Evolutionary conservation across 768 basidiomycete species (phyloP).

Genomic region (Tubosaeta sp.): DNA sequence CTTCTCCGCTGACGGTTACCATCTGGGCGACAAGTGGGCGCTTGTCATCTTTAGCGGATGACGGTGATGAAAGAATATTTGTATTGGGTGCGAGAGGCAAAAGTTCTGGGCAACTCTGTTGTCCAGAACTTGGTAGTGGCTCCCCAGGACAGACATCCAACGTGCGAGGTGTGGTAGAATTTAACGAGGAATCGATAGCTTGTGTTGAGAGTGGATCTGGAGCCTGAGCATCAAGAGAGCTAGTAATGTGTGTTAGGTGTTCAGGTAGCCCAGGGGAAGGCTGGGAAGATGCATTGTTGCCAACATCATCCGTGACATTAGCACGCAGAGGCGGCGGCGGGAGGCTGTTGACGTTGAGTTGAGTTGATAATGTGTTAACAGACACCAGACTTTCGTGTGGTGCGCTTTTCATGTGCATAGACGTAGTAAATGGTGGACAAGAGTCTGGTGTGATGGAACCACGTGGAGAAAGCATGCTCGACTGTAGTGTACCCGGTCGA

Average conservation of each 20-base stretch:
- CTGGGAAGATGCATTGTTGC: constrained; percentile 2
- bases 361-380: not conserved
- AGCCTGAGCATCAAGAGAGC: not conserved
- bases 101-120: constrained; percentile 31
- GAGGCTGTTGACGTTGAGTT: constrained; percentile 18
- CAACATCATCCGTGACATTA: constrained; percentile 1
- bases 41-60: constrained; percentile 20
- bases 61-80: constrained; percentile 16
- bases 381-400: constrained; percentile 1
- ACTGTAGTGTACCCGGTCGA: not conserved
- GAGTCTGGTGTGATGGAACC: constrained; percentile 44
- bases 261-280: not conserved
- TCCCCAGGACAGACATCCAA: constrained; percentile 7
- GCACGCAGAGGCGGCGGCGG: constrained; percentile 20
- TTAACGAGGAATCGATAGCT: constrained; percentile 1
- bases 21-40: constrained; percentile 7
- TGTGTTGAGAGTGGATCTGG: constrained; percentile 1
- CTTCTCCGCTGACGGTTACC: not conserved
- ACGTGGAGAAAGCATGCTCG: constrained; percentile 15
- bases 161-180: not conserved
- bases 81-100: constrained; percentile 4
- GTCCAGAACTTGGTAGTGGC: constrained; percentile 37
- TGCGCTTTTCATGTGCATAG: constrained; percentile 1
- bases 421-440: constrained; percentile 28
- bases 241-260: not conserved